Conservation (phyloP, 2,329 filamentous ascomycete species). For the Aspergillus persii region DNA sequence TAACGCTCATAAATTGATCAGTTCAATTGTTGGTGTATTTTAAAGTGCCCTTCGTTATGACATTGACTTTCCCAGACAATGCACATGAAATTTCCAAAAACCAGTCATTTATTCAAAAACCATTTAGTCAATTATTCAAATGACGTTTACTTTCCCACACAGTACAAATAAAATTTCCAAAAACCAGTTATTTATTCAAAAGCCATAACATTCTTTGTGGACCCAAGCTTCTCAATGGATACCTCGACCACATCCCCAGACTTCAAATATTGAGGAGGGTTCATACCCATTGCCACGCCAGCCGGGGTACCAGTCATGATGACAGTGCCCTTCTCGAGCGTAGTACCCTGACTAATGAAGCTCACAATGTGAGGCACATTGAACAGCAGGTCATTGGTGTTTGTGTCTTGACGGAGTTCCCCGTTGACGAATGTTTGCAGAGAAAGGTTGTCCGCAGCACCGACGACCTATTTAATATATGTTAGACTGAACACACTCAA, state of each 20-base stretch:
- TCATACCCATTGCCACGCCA: slow-evolving; percentile 50
- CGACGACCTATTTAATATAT: no score
- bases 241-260: slow-evolving; percentile 44
- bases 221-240: slow-evolving; percentile 44
- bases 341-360: slow-evolving; percentile 51
- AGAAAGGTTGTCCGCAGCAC: slow-evolving; percentile 40
- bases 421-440: slow-evolving; percentile 52
- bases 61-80: no score
- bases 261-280: slow-evolving; percentile 43
- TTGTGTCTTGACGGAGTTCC: slow-evolving; percentile 50
- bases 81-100: no score
- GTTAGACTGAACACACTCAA: no score
- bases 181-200: no score
- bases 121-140: no score
- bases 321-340: slow-evolving; percentile 51
- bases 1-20: no score
- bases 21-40: no score
- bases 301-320: slow-evolving; percentile 51
- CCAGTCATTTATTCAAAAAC: no score
- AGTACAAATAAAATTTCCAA: no score
- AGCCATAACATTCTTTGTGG: slow-evolving; percentile 43
- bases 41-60: no score
- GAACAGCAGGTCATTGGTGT: slow-evolving; percentile 52
- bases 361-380: slow-evolving; percentile 47
- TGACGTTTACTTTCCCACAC: no score